phyloP scores from a whole-genome alignment of 148 eudicot species.

The Spergularia bocconei region DNA sequence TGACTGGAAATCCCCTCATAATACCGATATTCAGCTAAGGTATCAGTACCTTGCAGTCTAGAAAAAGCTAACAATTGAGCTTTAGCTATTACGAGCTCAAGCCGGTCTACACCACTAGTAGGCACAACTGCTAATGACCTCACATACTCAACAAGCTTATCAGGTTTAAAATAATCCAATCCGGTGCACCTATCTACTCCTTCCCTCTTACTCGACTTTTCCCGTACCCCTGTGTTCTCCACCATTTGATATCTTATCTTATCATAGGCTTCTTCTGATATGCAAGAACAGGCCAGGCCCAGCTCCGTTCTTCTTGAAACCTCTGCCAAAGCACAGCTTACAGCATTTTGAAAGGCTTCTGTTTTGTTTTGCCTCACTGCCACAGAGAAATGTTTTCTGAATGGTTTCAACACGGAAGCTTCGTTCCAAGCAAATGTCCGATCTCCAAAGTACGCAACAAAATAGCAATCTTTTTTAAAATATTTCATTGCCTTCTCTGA shows the following conservation, averaged over 20 bases:
- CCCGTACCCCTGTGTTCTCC: constrained; percentile 68
- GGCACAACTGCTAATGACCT: constrained; percentile 62
- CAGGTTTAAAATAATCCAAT: constrained; percentile 53
- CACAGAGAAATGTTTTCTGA: constrained; percentile 61
- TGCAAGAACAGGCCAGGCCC: constrained; percentile 80
- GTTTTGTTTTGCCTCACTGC: constrained; percentile 77
- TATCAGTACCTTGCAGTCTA: constrained; percentile 51
- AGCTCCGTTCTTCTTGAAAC: constrained; percentile 75
- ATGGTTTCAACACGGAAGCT: constrained; percentile 64
- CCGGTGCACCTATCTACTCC: constrained; percentile 49
- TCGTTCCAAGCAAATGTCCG: constrained; percentile 89
- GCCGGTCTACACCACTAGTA: constrained; percentile 39
- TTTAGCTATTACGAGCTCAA: constrained; percentile 61
- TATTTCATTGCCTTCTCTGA: constrained; percentile 86
- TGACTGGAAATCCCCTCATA: constrained; percentile 42
- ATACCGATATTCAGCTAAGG: constrained; percentile 47
- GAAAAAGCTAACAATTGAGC: constrained; percentile 72
- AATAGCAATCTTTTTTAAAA: constrained; percentile 64
- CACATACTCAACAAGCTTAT: constrained; percentile 52
- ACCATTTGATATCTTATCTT: constrained; percentile 61
- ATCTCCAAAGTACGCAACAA: constrained; percentile 95
- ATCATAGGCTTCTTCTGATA: constrained; percentile 45
- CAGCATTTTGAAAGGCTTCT: constrained; percentile 73
- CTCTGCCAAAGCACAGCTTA: constrained; percentile 73
- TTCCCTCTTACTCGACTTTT: constrained; percentile 52